Evolutionary conservation across 148 eudicot species (phyloP).

Genomic region (Chenopodium formosanum): DNA sequence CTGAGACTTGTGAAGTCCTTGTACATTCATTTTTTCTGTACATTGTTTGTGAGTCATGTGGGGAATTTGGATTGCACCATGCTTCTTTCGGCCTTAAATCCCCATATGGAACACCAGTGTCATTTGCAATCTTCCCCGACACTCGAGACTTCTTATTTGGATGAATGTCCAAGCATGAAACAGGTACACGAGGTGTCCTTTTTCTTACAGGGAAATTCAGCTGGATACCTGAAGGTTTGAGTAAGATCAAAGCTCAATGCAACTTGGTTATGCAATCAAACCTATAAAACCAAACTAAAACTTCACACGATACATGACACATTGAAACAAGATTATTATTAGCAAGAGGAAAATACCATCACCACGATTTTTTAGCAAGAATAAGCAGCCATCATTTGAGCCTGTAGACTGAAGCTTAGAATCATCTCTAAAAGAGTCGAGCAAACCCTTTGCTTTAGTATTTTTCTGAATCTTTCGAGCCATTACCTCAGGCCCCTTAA

Average conservation of each 20-base stretch:
- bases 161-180: slow-evolving; percentile 22
- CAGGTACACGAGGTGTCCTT: slow-evolving; percentile 48
- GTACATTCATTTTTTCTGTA: slow-evolving; percentile 12
- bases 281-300: not conserved
- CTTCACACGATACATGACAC: not conserved
- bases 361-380: slow-evolving; percentile 21
- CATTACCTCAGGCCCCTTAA: slow-evolving; percentile 19
- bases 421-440: slow-evolving; percentile 21
- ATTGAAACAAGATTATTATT: not conserved
- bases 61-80: slow-evolving; percentile 16
- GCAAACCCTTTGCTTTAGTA: slow-evolving; percentile 28
- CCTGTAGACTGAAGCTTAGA: slow-evolving; percentile 9
- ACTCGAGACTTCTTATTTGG: slow-evolving; percentile 24
- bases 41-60: slow-evolving; percentile 22
- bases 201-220: slow-evolving; percentile 38
- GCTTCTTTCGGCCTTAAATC: slow-evolving; percentile 22
- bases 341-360: slow-evolving; percentile 30
- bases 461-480: slow-evolving; percentile 33
- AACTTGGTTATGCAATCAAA: slow-evolving; percentile 1
- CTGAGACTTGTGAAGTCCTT: slow-evolving; percentile 9
- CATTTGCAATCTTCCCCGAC: slow-evolving; percentile 16
- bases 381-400: slow-evolving; percentile 27
- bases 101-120: slow-evolving; percentile 18
- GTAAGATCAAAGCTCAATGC: slow-evolving; percentile 8
- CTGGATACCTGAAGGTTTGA: slow-evolving; percentile 28